phyloP scores from a whole-genome alignment of 2,329 filamentous ascomycete species.

The Aspergillus fructus region DNA sequence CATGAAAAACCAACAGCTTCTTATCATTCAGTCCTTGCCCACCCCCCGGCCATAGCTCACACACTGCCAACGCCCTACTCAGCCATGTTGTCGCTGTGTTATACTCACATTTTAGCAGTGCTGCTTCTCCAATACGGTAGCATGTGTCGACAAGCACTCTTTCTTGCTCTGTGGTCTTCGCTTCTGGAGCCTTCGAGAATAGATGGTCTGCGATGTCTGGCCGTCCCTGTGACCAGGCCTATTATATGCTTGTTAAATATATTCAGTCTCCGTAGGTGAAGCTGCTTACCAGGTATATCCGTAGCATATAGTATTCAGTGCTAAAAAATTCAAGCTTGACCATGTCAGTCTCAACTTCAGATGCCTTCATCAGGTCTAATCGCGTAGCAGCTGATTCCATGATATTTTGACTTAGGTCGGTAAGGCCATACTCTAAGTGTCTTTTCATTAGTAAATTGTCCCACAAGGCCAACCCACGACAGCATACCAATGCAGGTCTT shows the following conservation, averaged over 20 bases:
- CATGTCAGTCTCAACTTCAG: constrained; percentile 10
- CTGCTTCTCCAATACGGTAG: constrained; percentile 68
- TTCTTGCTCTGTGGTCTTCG: constrained; percentile 44
- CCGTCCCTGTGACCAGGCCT: constrained; percentile 74
- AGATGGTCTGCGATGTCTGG: constrained; percentile 77
- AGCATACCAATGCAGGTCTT: constrained; percentile 60
- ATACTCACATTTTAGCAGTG: constrained; percentile 55
- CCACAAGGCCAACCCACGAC: neutral
- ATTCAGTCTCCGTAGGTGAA: neutral
- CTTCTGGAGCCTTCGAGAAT: constrained; percentile 59
- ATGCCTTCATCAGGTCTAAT: constrained; percentile 35
- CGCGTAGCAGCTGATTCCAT: constrained; percentile 66
- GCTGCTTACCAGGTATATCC: constrained; percentile 62
- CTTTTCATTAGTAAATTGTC: neutral
- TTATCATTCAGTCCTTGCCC: constrained; percentile 64
- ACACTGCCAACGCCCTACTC: constrained; percentile 61
- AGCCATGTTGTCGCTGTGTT: constrained; percentile 69
- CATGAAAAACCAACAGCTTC: constrained; percentile 65
- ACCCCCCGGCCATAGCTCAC: constrained; percentile 48
- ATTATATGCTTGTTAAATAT: constrained; percentile 3
- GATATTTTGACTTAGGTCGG: constrained; percentile 59
- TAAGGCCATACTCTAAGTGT: constrained; percentile 51
- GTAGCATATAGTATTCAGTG: constrained; percentile 64
- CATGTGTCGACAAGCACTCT: constrained; percentile 63
- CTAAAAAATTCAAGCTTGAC: constrained; percentile 20